Evolutionary conservation across 805 yeast genomes (phyloP), one percentile per base, ranked within the genome.

Genomic region (Candida ortonii): DNA sequence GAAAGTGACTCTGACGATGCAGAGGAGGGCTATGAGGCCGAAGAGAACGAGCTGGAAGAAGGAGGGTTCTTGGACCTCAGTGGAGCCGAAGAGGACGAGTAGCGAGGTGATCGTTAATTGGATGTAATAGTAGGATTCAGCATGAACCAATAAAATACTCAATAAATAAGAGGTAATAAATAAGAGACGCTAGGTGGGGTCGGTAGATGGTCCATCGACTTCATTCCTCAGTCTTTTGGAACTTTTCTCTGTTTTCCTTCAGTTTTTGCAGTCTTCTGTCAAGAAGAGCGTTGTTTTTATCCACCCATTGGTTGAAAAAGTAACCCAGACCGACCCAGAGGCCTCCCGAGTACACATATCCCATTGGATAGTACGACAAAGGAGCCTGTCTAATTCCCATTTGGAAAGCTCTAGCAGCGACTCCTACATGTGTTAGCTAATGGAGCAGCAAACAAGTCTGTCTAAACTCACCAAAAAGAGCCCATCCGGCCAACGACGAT

Each of bases 311-410:
- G 39, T 64, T 59, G 44, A 64, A 67, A 3, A 41, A 42, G 38
- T 66, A 66, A 0, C 74, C 74, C 20, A 67, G 33, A 2, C 61
- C 70, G 4, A 64, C 59, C 67, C 72, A 67, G 38, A 64, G 53
- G 5, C 61, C 69, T n/a, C 67, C 73, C 12, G 72, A 67, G 37
- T 57, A 61, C 4, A 61, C 58, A 39, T 64, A 68, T 12, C 70
- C 73, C 39, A 58, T 33, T 29, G 68, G 70, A 33, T 59, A 55
- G 38, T 53, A 52, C 5, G 54, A 37, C 38, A 62, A 47, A 18
- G 72, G 68, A 36, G 61, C 62, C 42, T 66, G 62, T 46, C 66
- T 56, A 19, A 70, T 52, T 22, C 73, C 73, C 38, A 64, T 40
- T 48, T 69, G 74, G 44, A 62, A 63, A 3, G 66, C 68, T 57